These are phyloP conservation scores for Phytopythium ostracodes DNA, from an alignment of 352 stramenopile genomes.

Conservation along the genomic window DNA sequence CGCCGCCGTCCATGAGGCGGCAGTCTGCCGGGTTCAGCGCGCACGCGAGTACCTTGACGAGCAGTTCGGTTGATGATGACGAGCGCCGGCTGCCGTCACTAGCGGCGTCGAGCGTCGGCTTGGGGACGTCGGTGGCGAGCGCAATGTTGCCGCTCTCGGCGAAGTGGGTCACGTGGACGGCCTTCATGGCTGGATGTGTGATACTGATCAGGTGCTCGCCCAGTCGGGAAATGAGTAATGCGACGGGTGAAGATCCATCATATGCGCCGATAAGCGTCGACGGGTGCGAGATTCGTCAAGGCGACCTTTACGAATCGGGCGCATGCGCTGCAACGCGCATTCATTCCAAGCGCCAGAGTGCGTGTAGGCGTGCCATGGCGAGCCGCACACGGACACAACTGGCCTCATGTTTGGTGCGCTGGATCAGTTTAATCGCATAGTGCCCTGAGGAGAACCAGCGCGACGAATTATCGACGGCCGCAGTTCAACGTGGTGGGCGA, in stretches of 20 bases:
- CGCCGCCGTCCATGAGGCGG: conserved; percentile 26
- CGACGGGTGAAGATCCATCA: background rate
- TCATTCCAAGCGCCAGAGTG: background rate
- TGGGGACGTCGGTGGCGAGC: conserved; percentile 16
- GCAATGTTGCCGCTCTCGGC: conserved; percentile 20
- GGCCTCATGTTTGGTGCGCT: too few species aligned
- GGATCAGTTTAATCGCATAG: too few species aligned
- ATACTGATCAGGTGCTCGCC: background rate
- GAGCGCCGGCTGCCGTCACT: background rate
- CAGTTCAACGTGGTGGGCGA: too few species aligned
- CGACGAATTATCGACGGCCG: too few species aligned
- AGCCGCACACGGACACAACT: too few species aligned
- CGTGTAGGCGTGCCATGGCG: too few species aligned
- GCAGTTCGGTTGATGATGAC: conserved; percentile 15
- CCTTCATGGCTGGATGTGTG: conserved; percentile 35
- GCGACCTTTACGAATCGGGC: background rate
- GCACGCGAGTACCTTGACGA: conserved; percentile 26
- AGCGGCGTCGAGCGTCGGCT: conserved; percentile 11
- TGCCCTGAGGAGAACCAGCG: too few species aligned
- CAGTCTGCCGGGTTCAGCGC: conserved; percentile 34
- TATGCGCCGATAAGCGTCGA: too few species aligned
- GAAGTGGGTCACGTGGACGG: conserved; percentile 34
- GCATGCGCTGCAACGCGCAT: background rate
- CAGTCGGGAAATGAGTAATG: background rate
- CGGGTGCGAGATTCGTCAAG: background rate